Evolutionary conservation across 352 stramenopile species (phyloP).

Genomic region (Albugo candida): DNA sequence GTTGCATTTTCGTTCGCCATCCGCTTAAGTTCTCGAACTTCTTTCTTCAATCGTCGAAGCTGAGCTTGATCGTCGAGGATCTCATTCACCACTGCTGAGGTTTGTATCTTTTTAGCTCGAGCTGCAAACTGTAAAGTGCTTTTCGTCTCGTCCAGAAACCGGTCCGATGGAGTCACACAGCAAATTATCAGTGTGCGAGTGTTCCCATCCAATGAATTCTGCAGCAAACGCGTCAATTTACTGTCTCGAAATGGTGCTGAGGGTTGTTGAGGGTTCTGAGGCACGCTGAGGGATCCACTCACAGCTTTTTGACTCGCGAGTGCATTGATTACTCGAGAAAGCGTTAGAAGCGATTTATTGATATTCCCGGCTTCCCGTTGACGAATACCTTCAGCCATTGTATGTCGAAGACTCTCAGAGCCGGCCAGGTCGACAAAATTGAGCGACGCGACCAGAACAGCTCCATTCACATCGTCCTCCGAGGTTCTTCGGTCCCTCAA

Average conservation of each 20-base stretch:
- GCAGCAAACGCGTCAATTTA: slow-evolving; percentile 83
- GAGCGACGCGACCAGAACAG: slow-evolving; percentile 86
- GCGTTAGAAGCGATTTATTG: slow-evolving; percentile 90
- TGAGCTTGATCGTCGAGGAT: slow-evolving; percentile 83
- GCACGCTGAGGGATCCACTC: slow-evolving; percentile 15
- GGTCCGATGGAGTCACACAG: slow-evolving; percentile 55
- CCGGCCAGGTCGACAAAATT: slow-evolving; percentile 97
- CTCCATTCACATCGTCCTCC: slow-evolving; percentile 50
- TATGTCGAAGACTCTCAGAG: slow-evolving; percentile 92
- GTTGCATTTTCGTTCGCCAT: slow-evolving; percentile 25
- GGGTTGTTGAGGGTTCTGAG: not conserved
- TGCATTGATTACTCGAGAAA: slow-evolving; percentile 89
- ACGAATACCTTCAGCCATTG: slow-evolving; percentile 83
- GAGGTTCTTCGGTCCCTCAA: slow-evolving; percentile 16
- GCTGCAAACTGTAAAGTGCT: slow-evolving; percentile 86
- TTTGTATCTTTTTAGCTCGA: slow-evolving; percentile 81
- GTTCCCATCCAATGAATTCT: slow-evolving; percentile 82
- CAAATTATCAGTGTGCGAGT: slow-evolving; percentile 83
- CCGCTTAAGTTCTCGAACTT: slow-evolving; percentile 49
- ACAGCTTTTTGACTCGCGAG: slow-evolving; percentile 17
- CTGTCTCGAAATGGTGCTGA: slow-evolving; percentile 61
- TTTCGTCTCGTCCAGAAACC: slow-evolving; percentile 64
- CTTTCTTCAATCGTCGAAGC: slow-evolving; percentile 42
- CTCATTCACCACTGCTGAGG: slow-evolving; percentile 68
- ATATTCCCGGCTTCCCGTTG: slow-evolving; percentile 94